phyloP scores from a whole-genome alignment of 441 rosid genomes.

The Cnidoscolus chayamansa region DNA sequence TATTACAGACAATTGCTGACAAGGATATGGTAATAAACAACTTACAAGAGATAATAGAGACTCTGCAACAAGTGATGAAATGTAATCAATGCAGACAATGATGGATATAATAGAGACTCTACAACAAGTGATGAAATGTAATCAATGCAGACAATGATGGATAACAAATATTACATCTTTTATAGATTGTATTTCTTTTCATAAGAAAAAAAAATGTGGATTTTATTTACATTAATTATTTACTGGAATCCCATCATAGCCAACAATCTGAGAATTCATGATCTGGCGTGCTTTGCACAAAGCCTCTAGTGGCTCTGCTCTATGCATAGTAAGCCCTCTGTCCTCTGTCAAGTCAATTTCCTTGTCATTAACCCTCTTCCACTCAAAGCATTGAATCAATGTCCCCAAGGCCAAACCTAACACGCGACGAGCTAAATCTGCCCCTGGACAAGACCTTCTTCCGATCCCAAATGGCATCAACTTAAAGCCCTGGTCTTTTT shows the following conservation, averaged over 20 bases:
- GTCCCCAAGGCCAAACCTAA: constrained; percentile 14
- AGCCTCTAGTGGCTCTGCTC: neutral
- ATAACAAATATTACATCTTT: too few species aligned
- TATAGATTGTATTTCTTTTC: too few species aligned
- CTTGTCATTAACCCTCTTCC: neutral
- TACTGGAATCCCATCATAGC: too few species aligned
- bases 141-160: neutral
- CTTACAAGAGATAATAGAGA: constrained; percentile 27
- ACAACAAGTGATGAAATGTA: constrained; percentile 23
- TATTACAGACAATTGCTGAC: constrained; percentile 32
- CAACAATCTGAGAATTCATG: neutral
- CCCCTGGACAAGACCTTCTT: constrained; percentile 15
- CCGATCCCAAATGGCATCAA: neutral
- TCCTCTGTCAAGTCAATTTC: neutral
- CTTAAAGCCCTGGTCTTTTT: neutral
- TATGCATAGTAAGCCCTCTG: constrained; percentile 3
- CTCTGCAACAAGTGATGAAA: constrained; percentile 23
- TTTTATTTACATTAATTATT: too few species aligned
- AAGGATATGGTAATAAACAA: constrained; percentile 42
- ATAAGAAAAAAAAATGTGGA: too few species aligned
- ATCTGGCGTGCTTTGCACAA: neutral
- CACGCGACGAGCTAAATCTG: neutral
- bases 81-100: constrained; percentile 11
- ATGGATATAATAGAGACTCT: constrained; percentile 12
- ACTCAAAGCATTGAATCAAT: constrained; percentile 19